Conservation (phyloP, 108 stramenopile genomes). For the Cyclotella baltica region DNA sequence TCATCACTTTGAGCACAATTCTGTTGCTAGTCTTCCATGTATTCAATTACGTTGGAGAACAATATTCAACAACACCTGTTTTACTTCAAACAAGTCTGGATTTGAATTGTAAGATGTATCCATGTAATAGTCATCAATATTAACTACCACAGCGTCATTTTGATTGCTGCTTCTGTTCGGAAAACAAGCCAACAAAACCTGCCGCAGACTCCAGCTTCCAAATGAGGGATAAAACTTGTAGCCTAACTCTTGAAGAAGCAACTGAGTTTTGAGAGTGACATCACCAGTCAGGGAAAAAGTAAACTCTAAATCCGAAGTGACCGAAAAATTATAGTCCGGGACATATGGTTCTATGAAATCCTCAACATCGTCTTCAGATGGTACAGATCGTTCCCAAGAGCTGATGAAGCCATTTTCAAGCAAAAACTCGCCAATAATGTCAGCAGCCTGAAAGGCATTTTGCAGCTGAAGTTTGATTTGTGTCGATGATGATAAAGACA, state of each 20-base stretch:
- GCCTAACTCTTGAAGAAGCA: conserved; percentile 85
- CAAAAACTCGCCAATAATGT: conserved; percentile 24
- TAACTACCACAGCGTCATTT: conserved; percentile 29
- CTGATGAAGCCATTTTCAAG: conserved; percentile 32
- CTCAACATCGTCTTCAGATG: conserved; percentile 44
- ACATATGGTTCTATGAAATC: conserved; percentile 41
- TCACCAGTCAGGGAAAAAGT: conserved; percentile 79
- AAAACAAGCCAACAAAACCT: conserved; percentile 30
- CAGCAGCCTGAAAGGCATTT: conserved; percentile 20
- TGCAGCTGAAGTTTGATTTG: neutral
- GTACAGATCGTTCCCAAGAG: conserved; percentile 42
- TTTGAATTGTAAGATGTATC: conserved; percentile 88
- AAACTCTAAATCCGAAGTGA: conserved; percentile 58
- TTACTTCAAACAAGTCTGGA: conserved; percentile 86
- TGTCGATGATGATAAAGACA: conserved; percentile 5
- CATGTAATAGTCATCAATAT: conserved; percentile 82
- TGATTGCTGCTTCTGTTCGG: neutral
- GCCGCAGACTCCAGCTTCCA: conserved; percentile 49
- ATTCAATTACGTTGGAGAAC: conserved; percentile 61
- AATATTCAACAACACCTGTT: conserved; percentile 82
- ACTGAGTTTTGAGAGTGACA: conserved; percentile 70
- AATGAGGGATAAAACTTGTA: conserved; percentile 82
- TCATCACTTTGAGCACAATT: too few relatives aligned
- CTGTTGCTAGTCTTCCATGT: too few relatives aligned
- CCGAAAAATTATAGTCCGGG: conserved; percentile 26